Evolutionary conservation across 2,329 filamentous ascomycete species (phyloP), one percentile per base, ranked within the genome.

Genomic region (Microsporum ferrugineum): DNA sequence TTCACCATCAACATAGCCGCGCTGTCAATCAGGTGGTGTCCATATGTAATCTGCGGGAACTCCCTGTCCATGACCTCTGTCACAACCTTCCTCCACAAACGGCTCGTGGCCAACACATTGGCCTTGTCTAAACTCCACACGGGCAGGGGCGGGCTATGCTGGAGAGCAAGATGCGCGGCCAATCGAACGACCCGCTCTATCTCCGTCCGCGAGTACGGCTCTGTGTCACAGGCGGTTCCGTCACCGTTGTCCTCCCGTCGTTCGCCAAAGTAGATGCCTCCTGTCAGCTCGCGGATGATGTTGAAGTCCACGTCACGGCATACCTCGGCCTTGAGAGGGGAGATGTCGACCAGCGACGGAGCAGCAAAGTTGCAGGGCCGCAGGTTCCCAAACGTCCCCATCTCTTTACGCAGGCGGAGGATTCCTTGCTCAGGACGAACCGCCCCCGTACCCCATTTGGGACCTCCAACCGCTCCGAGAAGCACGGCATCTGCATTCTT

Each of bases 1-100:
- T 95, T 96, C 71, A 97, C 84, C 88, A 97, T 90, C 68, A 96
- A 80, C 91, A 97, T 96, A 66, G 92, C 92, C n/a, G 92, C 92
- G 61, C 85, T 89, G 78, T 97, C 92, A 72, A 97, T 96, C 58
- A 97, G 82, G 73, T 97, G 91, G 74, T 96, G 92, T 66, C 86
- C 84, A 49, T 95, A 78, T 78, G 88, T 84, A 53, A 96, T 77
- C 73, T 92, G 84, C 2, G 92, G 91, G 78, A 95, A 97, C 80
- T 96, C 92, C 66, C 86, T 86, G 67, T 81, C 82, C 82, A 96
- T 92, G 62, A 91, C 82, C 77, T 96, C 89, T 45, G 83, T 85
- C 51, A 96, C 88, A 1, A 88, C 88, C 78, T 88, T 91, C 64
- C 92, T 82, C 92, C 92, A 97, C 69, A 97, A 79, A 47, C 92